phyloP scores from a whole-genome alignment of 1,139 yeast genomes.

The Scheffersomyces illinoinensis region DNA sequence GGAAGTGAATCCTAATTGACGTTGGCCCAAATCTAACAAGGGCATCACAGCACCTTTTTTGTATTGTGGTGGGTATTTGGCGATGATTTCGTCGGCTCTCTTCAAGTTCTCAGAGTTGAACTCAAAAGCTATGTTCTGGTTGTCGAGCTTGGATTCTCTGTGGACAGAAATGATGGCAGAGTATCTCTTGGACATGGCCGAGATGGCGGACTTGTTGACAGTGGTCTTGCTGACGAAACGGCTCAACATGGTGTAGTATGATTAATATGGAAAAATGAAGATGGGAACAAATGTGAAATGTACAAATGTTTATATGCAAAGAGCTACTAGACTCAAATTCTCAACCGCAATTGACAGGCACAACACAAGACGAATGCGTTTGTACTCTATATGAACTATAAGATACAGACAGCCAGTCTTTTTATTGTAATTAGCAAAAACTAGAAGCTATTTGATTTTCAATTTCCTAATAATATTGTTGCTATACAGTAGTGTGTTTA shows the following conservation, averaged over 20 bases:
- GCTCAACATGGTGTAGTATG: not conserved
- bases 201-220: not conserved
- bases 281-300: not conserved
- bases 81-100: constrained; percentile 72
- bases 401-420: not conserved
- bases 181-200: constrained; percentile 24
- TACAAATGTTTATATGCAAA: not conserved
- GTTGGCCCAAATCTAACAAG: constrained; percentile 81
- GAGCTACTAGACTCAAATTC: not conserved
- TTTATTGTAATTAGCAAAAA: not conserved
- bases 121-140: constrained; percentile 69
- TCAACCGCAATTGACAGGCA: not conserved
- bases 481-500: not conserved
- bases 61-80: constrained; percentile 83
- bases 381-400: not conserved
- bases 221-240: not conserved
- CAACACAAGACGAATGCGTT: not conserved
- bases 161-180: constrained; percentile 63
- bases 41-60: constrained; percentile 92
- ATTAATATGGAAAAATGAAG: not conserved
- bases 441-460: not conserved
- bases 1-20: constrained; percentile 85
- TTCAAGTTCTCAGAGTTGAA: constrained; percentile 67
- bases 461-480: not conserved
- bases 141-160: constrained; percentile 70